Base-by-base conservation (phyloP, 2,329 filamentous ascomycete genomes). In the Pseudofabraea citricarpa region DNA sequence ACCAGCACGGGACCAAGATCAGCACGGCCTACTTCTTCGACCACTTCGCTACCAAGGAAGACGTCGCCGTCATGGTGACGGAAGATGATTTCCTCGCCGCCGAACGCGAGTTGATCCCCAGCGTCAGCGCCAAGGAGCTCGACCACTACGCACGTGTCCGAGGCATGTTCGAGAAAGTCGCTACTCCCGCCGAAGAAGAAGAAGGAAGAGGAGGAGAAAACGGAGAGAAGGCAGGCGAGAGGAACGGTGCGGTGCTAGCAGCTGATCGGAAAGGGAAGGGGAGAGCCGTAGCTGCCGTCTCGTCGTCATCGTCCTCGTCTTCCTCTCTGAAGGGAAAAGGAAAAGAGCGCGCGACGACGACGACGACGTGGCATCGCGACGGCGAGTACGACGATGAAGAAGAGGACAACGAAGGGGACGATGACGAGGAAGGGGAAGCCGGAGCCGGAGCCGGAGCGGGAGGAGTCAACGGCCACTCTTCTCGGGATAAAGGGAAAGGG, bases 1-100 rank as follows among this genome's bases (percentile, higher is more conserved):
- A 5, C 47, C 41, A 71, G 63, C 18, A 19, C n/a, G 32, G 24
- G 19, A 18, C 40, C 23, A 55, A 56, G 26, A 56, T 96, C 50
- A 87, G 86, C 2, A 94, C 91, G 2, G 91, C 90, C 0, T 90
- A 93, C 66, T 98, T 90, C 69, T 98, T 98, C 62, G 93, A 98
- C 61, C 91, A 97, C 66, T 74, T 87, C 53, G 90, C 91, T 12
- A 87, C 79, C 0, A 75, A 83, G 9, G 85, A 87, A 36, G 93
- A 98, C 59, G 80, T 91, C 1, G 79, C 84, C 20, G 91, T 98
- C 51, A 82, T 87, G 68, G 93, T 98, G 21, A 86, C 81, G 1
- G 91, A 96, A 64, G 77, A 85, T 38, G 93, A 98, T 64, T 98
- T 98, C 60, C 62, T 85, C 18, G 78, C 79, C 20, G 93, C 93